Base-by-base conservation (phyloP, 352 stramenopile species). In the Phytophthora quininea region DNA sequence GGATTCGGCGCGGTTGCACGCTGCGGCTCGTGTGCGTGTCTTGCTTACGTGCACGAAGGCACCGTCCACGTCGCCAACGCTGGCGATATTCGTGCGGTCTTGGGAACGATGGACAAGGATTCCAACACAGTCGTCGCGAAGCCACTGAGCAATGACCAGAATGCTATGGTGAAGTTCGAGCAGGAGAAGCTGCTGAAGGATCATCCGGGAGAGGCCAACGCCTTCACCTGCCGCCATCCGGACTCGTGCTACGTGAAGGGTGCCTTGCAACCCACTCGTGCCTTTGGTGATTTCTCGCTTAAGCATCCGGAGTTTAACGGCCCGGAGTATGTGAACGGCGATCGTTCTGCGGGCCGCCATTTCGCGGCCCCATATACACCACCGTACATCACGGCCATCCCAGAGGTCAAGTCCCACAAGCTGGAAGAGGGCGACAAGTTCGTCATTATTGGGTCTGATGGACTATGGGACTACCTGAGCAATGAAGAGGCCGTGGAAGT, bases 381-480 rank as follows among this genome's bases (percentile, higher is more conserved):
- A 12, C 94, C 94, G 11, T 98, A 98, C 79, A 98, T 98, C 62
- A 93, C 87, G 9, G 88, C 92, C 48, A 91, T 89, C 19, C 94
- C 94, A 1, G 91, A 98, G 53, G 74, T 97, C 42, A 78, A 80
- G 55, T 77, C 76, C 43, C 80, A 91, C 58, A 71, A 80, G 47
- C 69, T 95, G 12, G 66, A 76, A 30, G 73, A 77, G 1, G 66
- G 71, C 51, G 97, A 99, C 73, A 90, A 98, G 80, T 99, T 99
- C 76, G 73, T 99, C 52, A 91, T 99, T 52, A 92, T 99, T 42
- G 73, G 84, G 29, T 99, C 96, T 68, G 98, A 99, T 78, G 97
- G 97, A 11, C 75, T 99, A n/a, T 99, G 97, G 97, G 97, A 99
- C 79, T 97, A 98, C 48, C 80, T 99, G 46, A 91, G 70, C 63